Evolutionary conservation across 495 filamentous ascomycete genomes (phyloP).

Genomic region (Halenospora varia): DNA sequence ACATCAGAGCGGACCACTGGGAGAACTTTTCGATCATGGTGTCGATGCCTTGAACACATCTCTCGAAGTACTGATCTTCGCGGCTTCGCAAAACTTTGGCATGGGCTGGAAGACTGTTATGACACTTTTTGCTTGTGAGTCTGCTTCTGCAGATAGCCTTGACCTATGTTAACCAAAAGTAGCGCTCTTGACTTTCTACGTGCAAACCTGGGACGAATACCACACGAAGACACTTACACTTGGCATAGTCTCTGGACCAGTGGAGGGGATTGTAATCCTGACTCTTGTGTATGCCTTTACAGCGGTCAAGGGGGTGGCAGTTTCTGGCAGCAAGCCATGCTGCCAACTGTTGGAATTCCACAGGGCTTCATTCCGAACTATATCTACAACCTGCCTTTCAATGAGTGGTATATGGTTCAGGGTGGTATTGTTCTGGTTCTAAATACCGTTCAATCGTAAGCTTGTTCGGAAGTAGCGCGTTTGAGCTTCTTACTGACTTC

Average conservation of each 20-base stretch:
- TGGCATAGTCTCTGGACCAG: constrained; percentile 88
- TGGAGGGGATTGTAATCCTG: constrained; percentile 88
- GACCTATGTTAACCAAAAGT: constrained; percentile 18
- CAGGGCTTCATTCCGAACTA: constrained; percentile 59
- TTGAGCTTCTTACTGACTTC: background rate
- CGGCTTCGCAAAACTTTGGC: constrained; percentile 85
- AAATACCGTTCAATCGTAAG: constrained; percentile 55
- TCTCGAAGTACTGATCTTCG: constrained; percentile 90
- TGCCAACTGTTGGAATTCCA: constrained; percentile 65
- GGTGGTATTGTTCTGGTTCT: constrained; percentile 76
- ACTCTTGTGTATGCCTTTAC: constrained; percentile 82
- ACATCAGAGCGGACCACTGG: constrained; percentile 85
- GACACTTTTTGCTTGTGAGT: constrained; percentile 75
- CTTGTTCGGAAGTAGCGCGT: no score
- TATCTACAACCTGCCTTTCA: constrained; percentile 77
- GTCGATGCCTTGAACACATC: constrained; percentile 95
- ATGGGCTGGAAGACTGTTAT: constrained; percentile 87
- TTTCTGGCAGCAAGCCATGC: constrained; percentile 86
- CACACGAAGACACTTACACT: constrained; percentile 94
- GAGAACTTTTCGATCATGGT: constrained; percentile 96
- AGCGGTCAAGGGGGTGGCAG: constrained; percentile 79
- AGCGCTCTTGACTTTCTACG: constrained; percentile 88
- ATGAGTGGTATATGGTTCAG: constrained; percentile 91
- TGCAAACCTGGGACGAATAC: constrained; percentile 99
- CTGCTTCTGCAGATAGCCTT: background rate